These are phyloP conservation scores for Penicillium griseofulvum DNA, from an alignment of 2,329 filamentous ascomycete genomes.

Conservation along the genomic window DNA sequence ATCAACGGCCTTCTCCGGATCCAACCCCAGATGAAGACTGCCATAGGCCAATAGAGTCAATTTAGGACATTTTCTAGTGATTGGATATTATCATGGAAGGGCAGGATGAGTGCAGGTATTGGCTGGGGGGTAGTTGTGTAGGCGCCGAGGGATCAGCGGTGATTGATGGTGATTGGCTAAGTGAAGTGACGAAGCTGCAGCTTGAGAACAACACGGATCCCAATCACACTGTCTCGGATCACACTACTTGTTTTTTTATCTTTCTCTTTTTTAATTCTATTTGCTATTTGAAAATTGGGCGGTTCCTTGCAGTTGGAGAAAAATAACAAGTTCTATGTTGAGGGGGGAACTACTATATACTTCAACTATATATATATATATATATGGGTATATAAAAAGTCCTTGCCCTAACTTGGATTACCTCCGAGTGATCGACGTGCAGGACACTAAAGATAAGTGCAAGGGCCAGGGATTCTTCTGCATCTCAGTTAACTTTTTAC, in stretches of 20 bases:
- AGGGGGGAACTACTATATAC: too few relatives aligned
- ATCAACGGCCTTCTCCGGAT: background rate
- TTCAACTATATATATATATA: too few relatives aligned
- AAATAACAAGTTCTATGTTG: background rate
- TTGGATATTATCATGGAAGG: background rate
- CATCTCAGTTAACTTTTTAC: constrained; percentile 19
- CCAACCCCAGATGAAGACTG: background rate
- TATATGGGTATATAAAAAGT: background rate
- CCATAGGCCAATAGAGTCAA: background rate
- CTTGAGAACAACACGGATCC: constrained; percentile 24
- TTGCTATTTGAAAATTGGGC: background rate
- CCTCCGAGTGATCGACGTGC: constrained; percentile 6
- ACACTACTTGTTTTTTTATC: background rate
- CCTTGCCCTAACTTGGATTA: background rate
- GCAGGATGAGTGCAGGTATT: constrained; percentile 8
- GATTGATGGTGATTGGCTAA: constrained; percentile 20
- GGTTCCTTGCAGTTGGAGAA: constrained; percentile 1
- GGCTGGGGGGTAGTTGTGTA: constrained; percentile 16
- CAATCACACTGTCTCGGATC: constrained; percentile 23
- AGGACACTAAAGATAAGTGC: background rate
- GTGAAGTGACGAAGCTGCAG: constrained; percentile 27
- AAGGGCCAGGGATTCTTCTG: constrained; percentile 9
- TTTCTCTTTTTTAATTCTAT: background rate
- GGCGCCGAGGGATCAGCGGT: constrained; percentile 23
- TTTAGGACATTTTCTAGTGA: background rate